A percentile compares a stretch with the other conserved stretches of the same genome.
These are phyloP conservation scores for Ascocoryne sarcoides DNA, from an alignment of 2,329 filamentous ascomycete species.

Conservation along the genomic window DNA sequence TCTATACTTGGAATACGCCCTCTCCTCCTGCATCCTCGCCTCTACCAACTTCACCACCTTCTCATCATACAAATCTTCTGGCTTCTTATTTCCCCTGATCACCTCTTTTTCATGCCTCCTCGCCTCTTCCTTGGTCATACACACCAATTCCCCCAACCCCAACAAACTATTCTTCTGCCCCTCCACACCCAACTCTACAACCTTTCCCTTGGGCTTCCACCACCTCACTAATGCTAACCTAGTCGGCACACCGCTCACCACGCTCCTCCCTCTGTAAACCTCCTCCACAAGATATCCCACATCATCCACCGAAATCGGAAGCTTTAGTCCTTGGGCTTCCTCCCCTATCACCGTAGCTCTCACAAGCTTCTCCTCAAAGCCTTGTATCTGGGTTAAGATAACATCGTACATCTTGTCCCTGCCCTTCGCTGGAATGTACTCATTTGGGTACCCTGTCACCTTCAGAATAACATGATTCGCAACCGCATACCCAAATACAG, in stretches of 20 bases:
- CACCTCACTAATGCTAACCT: conserved; percentile 74
- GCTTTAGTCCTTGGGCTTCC: conserved; percentile 57
- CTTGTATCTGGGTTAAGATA: conserved; percentile 67
- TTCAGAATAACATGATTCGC: conserved; percentile 89
- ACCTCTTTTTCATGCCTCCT: conserved; percentile 71
- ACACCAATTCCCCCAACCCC: conserved; percentile 63
- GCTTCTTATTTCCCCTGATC: conserved; percentile 56
- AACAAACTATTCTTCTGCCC: conserved; percentile 71
- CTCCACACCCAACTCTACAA: conserved; percentile 55
- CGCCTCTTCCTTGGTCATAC: conserved; percentile 90
- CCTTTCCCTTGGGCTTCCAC: conserved; percentile 52
- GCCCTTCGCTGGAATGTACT: conserved; percentile 72
- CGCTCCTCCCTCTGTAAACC: conserved; percentile 74
- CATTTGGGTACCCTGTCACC: conserved; percentile 73
- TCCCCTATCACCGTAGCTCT: conserved; percentile 38
- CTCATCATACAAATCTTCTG: conserved; percentile 66
- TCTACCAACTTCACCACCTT: conserved; percentile 61
- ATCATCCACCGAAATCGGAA: conserved; percentile 71
- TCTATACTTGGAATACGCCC: conserved; percentile 47
- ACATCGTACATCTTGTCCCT: conserved; percentile 89
- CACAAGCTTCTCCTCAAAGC: conserved; percentile 63
- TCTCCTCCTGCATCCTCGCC: conserved; percentile 58
- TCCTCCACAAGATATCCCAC: conserved; percentile 86
- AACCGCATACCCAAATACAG: conserved; percentile 83
- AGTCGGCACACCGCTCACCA: conserved; percentile 72